Percentiles rank a stretch among this genome's conserved stretches.
Conservation (phyloP, 1,139 yeast genomes). For the Protomyces lactucae-debilis region DNA sequence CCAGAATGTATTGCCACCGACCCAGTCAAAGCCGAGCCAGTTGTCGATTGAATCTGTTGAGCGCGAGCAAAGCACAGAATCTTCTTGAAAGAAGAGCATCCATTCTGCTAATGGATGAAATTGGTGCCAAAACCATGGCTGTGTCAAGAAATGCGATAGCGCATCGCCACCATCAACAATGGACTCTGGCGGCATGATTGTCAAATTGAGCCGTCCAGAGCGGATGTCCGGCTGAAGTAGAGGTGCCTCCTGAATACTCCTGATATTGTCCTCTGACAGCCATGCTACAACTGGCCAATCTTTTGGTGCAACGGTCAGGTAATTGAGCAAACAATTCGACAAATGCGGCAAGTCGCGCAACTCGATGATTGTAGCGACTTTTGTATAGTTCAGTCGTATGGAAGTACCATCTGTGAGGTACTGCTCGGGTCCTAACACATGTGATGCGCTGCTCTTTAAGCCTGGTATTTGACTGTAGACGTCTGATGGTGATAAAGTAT, state of each 20-base stretch:
- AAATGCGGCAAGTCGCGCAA: slow-evolving; percentile 2
- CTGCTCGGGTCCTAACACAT: background rate
- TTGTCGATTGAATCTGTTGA: slow-evolving; percentile 3
- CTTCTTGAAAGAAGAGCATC: slow-evolving; percentile 10
- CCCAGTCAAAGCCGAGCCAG: slow-evolving; percentile 22
- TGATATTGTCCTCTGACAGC: slow-evolving; percentile 12
- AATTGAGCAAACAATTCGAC: slow-evolving; percentile 1
- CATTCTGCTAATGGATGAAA: slow-evolving; percentile 8
- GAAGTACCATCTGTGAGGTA: background rate
- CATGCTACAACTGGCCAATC: slow-evolving; percentile 22
- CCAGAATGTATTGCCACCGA: slow-evolving; percentile 18
- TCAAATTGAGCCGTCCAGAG: slow-evolving; percentile 5
- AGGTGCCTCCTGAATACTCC: background rate
- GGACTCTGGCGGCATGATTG: slow-evolving; percentile 2
- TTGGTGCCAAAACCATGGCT: slow-evolving; percentile 20
- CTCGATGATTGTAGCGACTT: slow-evolving; percentile 20
- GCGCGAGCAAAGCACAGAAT: slow-evolving; percentile 9
- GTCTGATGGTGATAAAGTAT: background rate
- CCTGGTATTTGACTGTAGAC: background rate
- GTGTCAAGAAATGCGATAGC: slow-evolving; percentile 1
- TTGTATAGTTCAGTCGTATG: slow-evolving; percentile 8
- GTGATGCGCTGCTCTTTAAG: background rate
- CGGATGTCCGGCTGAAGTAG: slow-evolving; percentile 1
- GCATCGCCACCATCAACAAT: background rate
- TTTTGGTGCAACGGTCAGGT: slow-evolving; percentile 4